phyloP scores from a whole-genome alignment of 306 rosid genomes.

The Pachyrhizus erosus region DNA sequence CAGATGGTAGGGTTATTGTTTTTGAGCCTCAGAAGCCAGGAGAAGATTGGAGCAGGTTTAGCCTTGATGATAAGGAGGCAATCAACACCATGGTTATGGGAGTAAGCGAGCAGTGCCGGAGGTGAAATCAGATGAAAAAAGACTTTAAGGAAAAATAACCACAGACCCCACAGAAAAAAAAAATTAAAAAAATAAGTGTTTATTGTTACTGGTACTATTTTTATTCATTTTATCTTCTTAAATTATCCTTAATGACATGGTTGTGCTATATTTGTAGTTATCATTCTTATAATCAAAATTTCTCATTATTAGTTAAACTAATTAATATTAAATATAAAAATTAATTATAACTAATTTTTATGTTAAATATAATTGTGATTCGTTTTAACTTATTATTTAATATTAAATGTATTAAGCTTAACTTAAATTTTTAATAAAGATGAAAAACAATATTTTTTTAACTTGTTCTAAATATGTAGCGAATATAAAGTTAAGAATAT shows the following conservation, averaged over 20 bases:
- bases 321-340: background rate
- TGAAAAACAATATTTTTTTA: background rate
- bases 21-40: conserved; percentile 41
- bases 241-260: background rate
- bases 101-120: background rate
- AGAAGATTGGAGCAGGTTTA: conserved; percentile 1
- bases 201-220: background rate
- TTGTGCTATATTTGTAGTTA: background rate
- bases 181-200: background rate
- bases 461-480: background rate
- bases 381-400: background rate
- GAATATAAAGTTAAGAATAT: background rate
- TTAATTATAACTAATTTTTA: background rate
- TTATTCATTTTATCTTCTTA: background rate
- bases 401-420: background rate
- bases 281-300: background rate
- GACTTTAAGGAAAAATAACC: background rate
- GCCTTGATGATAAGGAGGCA: background rate
- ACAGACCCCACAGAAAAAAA: background rate
- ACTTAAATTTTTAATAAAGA: background rate
- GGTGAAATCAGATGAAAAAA: background rate
- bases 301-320: background rate
- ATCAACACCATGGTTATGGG: background rate
- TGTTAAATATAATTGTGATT: background rate
- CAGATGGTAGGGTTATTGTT: conserved; percentile 40